Evolutionary conservation across 2,329 filamentous ascomycete species (phyloP), one percentile per base, ranked within the genome.

Genomic region (Mycosphaerelloides madeirae): DNA sequence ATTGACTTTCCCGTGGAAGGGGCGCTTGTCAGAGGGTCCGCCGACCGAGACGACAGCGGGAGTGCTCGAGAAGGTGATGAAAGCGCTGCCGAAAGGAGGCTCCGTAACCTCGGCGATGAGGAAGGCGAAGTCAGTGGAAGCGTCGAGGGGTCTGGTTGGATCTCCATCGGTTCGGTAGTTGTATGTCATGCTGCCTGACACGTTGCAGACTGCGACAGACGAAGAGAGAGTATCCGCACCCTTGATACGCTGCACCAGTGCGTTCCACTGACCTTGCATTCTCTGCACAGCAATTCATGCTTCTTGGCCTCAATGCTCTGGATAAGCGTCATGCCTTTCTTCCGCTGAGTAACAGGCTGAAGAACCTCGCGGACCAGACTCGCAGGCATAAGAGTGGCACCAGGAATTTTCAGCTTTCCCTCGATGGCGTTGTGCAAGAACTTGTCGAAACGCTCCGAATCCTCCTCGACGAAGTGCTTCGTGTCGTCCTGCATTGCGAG

Each of bases 181-280:
- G 0, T 0, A 0, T 0, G 0, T 0, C 78, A 81, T 81, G 31
- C 75, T 78, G 3, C 71, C 74, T 6, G 73, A 78, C 6, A 80
- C 75, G 45, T 82, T 78, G 46, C 75, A 79, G 8, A 81, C 68
- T 1, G 78, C 77, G 28, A 81, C 77, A 45, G 72, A 70, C 13
- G 71, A 73, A 13, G 72, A 64, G 6, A 82, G 63, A 0, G 66
- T 71, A 2, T 78, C 78, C 2, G 71, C 75, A 48, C 80, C 74
- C 38, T 70, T 74, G 58, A 81, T 72, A 2, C 78, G 72, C 58
- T 78, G 66, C n/a, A 81, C 76, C 0, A 81, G 65, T 0, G 73
- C 65, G 7, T 74, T 75, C 79, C 78, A 81, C 55, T 81, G 78
- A 0, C 66, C 70, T 42, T 77, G 66, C 2, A 69, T 29, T 2